Base-by-base conservation (phyloP, 768 basidiomycete species). In the Coprinopsis strossmayeri region DNA sequence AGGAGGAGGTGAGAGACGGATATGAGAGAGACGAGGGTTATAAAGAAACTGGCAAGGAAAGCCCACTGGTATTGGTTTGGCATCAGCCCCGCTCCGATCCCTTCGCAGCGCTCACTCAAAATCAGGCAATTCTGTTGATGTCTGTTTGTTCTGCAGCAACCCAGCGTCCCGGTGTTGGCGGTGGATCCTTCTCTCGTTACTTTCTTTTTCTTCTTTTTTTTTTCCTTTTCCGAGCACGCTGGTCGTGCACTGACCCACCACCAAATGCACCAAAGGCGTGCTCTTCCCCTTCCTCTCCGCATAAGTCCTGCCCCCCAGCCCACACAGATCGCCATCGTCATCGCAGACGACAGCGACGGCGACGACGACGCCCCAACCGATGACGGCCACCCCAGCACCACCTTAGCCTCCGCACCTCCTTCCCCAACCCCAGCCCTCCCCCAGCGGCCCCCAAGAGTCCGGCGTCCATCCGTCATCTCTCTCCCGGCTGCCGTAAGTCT, bases 391-490 rank as follows among this genome's bases (percentile, higher is more conserved):
- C n/a, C n/a, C n/a, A n/a, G n/a, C n/a, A n/a, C n/a, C n/a, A n/a
- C n/a, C n/a, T n/a, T n/a, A n/a, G n/a, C 61, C 61, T n/a, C 65
- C 59, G 24, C 68, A 65, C 49, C 59, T 64, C 34, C 45, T 63
- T 35, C 18, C 52, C 66, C 63, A 59, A 51, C 60, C 53, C 57
- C 60, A 30, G 64, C 61, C 32, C 62, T 54, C 28, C 65, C 67
- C 26, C 57, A 57, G 4, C 53, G 61, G 37, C 55, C 56, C 11
- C 39, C 59, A 20, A 58, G 68, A 0, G n/a, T n/a, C n/a, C 77
- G 86, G 32, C 75, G 89, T n/a, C 77, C 80, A 0, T 88, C 87
- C 34, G 69, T 83, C 51, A 70, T 83, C 43, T 91, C 89, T 10
- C 79, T 89, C 23, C 84, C 84, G 18, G 55, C 73, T 25, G 34